phyloP scores from a whole-genome alignment of 805 yeast species.

The Sugiyamaella smithiae region DNA sequence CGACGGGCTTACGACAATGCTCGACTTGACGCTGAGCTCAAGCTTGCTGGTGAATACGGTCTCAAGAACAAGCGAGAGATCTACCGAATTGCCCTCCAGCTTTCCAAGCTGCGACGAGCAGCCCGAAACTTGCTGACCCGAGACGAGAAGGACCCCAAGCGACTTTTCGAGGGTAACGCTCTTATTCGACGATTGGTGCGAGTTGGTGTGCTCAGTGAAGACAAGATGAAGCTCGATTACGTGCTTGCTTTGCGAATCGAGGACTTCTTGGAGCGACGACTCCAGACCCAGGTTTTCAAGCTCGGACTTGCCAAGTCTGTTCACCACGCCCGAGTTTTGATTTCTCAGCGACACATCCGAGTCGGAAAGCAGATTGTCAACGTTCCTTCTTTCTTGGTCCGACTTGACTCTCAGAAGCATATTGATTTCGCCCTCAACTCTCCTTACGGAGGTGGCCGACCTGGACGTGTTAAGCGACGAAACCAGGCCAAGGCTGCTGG shows the following conservation, averaged over 20 bases:
- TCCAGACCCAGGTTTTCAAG: slow-evolving; percentile 99
- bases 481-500: slow-evolving; percentile 63
- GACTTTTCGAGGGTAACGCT: slow-evolving; percentile 99
- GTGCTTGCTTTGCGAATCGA: slow-evolving; percentile 96
- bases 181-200: slow-evolving; percentile 99
- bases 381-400: slow-evolving; percentile 99
- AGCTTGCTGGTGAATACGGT: slow-evolving; percentile 99
- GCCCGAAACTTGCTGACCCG: slow-evolving; percentile 99
- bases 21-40: slow-evolving; percentile 98
- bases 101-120: slow-evolving; percentile 99
- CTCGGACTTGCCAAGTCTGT: slow-evolving; percentile 98
- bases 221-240: slow-evolving; percentile 99
- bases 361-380: slow-evolving; percentile 99
- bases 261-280: slow-evolving; percentile 99
- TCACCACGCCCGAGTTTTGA: slow-evolving; percentile 99
- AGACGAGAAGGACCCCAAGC: slow-evolving; percentile 99
- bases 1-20: slow-evolving; percentile 99
- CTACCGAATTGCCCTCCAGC: slow-evolving; percentile 99
- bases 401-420: slow-evolving; percentile 99
- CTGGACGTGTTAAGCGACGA: slow-evolving; percentile 99
- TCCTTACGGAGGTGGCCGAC: slow-evolving; percentile 99
- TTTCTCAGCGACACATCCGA: slow-evolving; percentile 98
- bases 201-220: slow-evolving; percentile 98
- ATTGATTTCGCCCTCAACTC: slow-evolving; percentile 98
- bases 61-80: slow-evolving; percentile 99